These are phyloP conservation scores for Aspergillus fumigatiaffinis DNA, from an alignment of 2,329 filamentous ascomycete genomes.

Conservation along the genomic window DNA sequence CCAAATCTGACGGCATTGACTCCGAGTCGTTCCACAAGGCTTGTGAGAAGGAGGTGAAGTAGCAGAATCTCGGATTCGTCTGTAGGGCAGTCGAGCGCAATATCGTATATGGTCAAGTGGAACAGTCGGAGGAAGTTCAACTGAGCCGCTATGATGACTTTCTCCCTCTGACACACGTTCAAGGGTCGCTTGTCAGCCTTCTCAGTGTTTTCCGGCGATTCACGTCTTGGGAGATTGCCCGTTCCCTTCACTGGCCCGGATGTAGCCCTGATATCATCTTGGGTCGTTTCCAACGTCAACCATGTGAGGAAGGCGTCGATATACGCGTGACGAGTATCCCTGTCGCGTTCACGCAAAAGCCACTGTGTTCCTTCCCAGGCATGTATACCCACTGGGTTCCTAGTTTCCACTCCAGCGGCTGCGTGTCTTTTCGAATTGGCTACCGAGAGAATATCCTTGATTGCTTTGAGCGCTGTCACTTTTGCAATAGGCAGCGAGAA, in stretches of 20 bases:
- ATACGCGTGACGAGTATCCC: slow-evolving; percentile 77
- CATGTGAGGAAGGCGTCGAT: slow-evolving; percentile 78
- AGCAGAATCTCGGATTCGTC: slow-evolving; percentile 72
- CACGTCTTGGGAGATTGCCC: slow-evolving; percentile 43
- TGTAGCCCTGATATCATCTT: slow-evolving; percentile 62
- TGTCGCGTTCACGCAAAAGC: slow-evolving; percentile 76
- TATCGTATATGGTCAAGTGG: slow-evolving; percentile 86
- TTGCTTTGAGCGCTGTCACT: slow-evolving; percentile 65
- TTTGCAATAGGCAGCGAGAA: slow-evolving; percentile 61
- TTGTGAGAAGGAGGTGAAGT: slow-evolving; percentile 71
- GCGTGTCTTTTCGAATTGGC: slow-evolving; percentile 66
- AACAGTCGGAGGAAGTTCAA: slow-evolving; percentile 77
- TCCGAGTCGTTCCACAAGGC: slow-evolving; percentile 71
- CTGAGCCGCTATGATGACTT: slow-evolving; percentile 48
- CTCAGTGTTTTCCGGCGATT: slow-evolving; percentile 34
- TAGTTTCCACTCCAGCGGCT: slow-evolving; percentile 61
- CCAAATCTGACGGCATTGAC: slow-evolving; percentile 77
- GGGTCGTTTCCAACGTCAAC: slow-evolving; percentile 75
- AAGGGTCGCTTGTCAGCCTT: slow-evolving; percentile 58
- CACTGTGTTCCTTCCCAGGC: slow-evolving; percentile 97
- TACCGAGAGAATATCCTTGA: slow-evolving; percentile 77
- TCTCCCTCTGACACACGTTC: slow-evolving; percentile 57
- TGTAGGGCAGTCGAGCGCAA: slow-evolving; percentile 68
- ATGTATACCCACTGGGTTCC: slow-evolving; percentile 71
- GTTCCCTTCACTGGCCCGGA: slow-evolving; percentile 48